Evolutionary conservation across 257 asterid genomes (phyloP).

Genomic region (Paulownia fortunei): DNA sequence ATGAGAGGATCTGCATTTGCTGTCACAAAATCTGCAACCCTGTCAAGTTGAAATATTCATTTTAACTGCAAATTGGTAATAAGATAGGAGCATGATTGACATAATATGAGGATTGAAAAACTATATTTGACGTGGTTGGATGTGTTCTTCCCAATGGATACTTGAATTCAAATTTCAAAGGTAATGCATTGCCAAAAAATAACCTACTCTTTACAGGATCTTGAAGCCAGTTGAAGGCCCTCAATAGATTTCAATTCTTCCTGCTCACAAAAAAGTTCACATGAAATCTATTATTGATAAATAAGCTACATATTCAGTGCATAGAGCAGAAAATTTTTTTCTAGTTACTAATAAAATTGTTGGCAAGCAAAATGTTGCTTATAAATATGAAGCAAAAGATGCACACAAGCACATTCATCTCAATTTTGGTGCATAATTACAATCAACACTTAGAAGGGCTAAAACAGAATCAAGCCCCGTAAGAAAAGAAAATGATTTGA

Average conservation of each 20-base stretch:
- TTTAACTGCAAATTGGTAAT: neutral
- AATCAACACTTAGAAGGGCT: neutral
- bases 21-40: conserved; percentile 68
- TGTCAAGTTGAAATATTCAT: conserved; percentile 39
- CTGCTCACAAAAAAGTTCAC: conserved; percentile 48
- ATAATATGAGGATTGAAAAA: neutral
- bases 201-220: conserved; percentile 83
- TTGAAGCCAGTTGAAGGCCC: conserved; percentile 69
- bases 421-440: neutral
- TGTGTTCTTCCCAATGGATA: neutral
- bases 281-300: neutral
- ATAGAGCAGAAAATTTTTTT: neutral
- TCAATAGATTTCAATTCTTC: conserved; percentile 79
- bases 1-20: conserved; percentile 74
- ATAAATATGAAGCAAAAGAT: too few relatives aligned
- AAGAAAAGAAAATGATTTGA: neutral
- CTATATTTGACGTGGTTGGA: neutral
- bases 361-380: neutral
- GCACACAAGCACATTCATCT: too few relatives aligned
- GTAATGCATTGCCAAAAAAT: neutral
- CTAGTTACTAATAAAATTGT: neutral
- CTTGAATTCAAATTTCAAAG: conserved; percentile 1
- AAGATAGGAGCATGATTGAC: neutral
- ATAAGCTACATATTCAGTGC: neutral
- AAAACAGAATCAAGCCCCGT: neutral